Evolutionary conservation across 352 stramenopile species (phyloP).

Genomic region (Globisporangium canariense): DNA sequence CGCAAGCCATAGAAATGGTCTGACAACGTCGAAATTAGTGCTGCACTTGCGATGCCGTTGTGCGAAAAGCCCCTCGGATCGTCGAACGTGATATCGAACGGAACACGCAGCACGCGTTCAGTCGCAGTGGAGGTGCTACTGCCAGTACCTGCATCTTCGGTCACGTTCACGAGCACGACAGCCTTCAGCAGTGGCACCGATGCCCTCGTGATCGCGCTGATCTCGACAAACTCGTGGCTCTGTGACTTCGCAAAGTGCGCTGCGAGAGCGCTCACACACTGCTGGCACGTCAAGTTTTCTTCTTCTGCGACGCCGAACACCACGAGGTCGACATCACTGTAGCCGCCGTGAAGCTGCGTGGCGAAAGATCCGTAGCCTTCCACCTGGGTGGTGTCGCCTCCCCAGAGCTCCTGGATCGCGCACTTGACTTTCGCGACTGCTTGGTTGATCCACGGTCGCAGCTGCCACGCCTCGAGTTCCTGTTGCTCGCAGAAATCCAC

Average conservation of each 20-base stretch:
- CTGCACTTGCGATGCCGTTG: constrained; percentile 73
- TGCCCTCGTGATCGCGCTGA: constrained; percentile 70
- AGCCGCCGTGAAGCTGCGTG: constrained; percentile 54
- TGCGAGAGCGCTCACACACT: constrained; percentile 45
- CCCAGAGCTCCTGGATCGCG: constrained; percentile 49
- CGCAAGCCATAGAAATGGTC: constrained; percentile 73
- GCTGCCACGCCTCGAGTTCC: constrained; percentile 30
- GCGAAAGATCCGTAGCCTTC: constrained; percentile 77
- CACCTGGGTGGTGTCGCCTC: constrained; percentile 33
- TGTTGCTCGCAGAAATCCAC: constrained; percentile 52
- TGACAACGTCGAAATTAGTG: constrained; percentile 61
- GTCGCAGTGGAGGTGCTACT: background rate
- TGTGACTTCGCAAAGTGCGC: constrained; percentile 17
- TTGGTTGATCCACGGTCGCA: constrained; percentile 40
- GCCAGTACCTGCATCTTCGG: background rate
- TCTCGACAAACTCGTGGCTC: constrained; percentile 34
- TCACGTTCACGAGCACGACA: constrained; percentile 34
- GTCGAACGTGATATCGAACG: constrained; percentile 86
- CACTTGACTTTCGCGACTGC: constrained; percentile 46
- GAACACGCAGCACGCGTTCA: constrained; percentile 33
- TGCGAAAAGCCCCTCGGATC: constrained; percentile 52
- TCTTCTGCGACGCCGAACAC: constrained; percentile 64
- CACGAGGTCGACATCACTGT: constrained; percentile 79
- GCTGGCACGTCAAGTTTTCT: constrained; percentile 41
- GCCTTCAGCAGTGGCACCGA: constrained; percentile 80